Percentiles rank a stretch among this genome's conserved stretches.
Evolutionary conservation across 345 rosid species (phyloP).

Genomic region (Aurinia saxatilis): DNA sequence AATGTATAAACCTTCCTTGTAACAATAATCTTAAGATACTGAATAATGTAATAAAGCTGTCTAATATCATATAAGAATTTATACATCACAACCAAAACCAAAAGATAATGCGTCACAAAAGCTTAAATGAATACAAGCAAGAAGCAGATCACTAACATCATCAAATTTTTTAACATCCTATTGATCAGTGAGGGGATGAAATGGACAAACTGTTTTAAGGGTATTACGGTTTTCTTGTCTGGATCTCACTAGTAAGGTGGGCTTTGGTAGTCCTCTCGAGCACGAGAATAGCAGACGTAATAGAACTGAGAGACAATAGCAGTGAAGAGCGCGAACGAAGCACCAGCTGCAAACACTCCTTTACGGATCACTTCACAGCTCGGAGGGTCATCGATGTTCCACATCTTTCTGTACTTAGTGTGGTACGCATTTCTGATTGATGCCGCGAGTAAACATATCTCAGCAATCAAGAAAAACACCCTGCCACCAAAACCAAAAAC

Average conservation of each 20-base stretch:
- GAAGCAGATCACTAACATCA: constrained; percentile 1
- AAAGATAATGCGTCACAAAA: background rate
- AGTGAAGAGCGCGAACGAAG: constrained; percentile 74
- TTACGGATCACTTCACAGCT: constrained; percentile 67
- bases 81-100: constrained; percentile 11
- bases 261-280: constrained; percentile 32
- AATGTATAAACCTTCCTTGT: background rate
- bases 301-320: constrained; percentile 79
- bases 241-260: constrained; percentile 21
- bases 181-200: background rate
- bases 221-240: background rate
- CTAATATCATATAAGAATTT: constrained; percentile 2
- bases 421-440: constrained; percentile 84
- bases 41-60: background rate
- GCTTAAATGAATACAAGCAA: constrained; percentile 5
- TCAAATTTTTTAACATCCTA: background rate
- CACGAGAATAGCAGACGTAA: constrained; percentile 62
- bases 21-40: background rate
- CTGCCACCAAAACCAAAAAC: constrained; percentile 27
- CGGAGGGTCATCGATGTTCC: constrained; percentile 23
- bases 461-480: constrained; percentile 82
- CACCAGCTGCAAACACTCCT: constrained; percentile 90
- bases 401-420: constrained; percentile 46
- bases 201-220: background rate
- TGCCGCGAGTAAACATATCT: constrained; percentile 75